Percentiles rank a stretch among this genome's conserved stretches.
Conservation (phyloP, 495 filamentous ascomycete genomes). For the Lophiotrema nucula region DNA sequence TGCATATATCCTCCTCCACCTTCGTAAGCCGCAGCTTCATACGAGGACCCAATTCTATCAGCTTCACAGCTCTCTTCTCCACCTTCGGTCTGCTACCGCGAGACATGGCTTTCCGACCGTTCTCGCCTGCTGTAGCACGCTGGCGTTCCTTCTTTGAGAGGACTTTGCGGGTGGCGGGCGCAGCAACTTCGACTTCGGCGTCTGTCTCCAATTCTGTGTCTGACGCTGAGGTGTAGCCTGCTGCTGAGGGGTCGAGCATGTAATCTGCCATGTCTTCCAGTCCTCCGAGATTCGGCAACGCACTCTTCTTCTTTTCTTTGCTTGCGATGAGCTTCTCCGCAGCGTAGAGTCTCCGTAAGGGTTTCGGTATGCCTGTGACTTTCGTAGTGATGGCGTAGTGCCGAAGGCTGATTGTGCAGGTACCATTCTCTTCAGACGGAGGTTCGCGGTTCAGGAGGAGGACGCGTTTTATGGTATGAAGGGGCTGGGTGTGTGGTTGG, state of each 20-base stretch:
- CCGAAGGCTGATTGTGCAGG: slow-evolving; percentile 84
- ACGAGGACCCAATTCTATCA: slow-evolving; percentile 88
- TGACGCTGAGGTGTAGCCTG: slow-evolving; percentile 86
- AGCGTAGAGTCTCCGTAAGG: slow-evolving; percentile 79
- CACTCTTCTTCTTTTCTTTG: slow-evolving; percentile 61
- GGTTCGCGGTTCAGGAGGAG: slow-evolving; percentile 83
- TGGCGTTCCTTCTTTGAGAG: slow-evolving; percentile 60
- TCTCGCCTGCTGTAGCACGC: slow-evolving; percentile 29
- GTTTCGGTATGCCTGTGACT: slow-evolving; percentile 75
- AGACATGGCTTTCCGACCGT: slow-evolving; percentile 36
- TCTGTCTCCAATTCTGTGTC: slow-evolving; percentile 93
- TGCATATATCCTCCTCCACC: slow-evolving; percentile 91
- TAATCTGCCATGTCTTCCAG: slow-evolving; percentile 94
- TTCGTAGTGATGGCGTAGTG: slow-evolving; percentile 95
- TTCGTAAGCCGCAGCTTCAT: slow-evolving; percentile 88
- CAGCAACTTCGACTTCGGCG: slow-evolving; percentile 88
- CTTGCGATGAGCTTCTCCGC: slow-evolving; percentile 69
- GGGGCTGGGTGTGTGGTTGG: slow-evolving; percentile 83
- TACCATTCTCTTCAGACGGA: slow-evolving; percentile 36
- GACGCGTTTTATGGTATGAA: slow-evolving; percentile 83
- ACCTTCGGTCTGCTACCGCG: slow-evolving; percentile 43
- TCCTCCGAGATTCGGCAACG: slow-evolving; percentile 83
- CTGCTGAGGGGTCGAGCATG: slow-evolving; percentile 76
- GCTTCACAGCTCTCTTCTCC: slow-evolving; percentile 84
- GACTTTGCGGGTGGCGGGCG: slow-evolving; percentile 66